Conservation (phyloP, 2,329 filamentous ascomycete genomes). For the Neopestalotiopsis sp. region DNA sequence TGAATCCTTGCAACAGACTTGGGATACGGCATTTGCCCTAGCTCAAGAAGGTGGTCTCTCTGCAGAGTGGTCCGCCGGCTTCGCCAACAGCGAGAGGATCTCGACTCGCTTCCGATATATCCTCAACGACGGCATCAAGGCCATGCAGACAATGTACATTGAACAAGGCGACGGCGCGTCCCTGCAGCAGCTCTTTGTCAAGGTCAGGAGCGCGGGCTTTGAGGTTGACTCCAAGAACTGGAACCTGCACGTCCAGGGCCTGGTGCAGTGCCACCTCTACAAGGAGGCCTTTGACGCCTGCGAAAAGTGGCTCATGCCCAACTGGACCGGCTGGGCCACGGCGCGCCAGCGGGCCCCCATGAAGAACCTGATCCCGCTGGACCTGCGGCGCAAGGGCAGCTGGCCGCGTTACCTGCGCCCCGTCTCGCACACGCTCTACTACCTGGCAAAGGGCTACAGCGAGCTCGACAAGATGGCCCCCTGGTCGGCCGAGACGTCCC, state of each 20-base stretch:
- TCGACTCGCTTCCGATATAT: slow-evolving; percentile 59
- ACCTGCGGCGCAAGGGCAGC: slow-evolving; percentile 44
- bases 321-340: slow-evolving; percentile 75
- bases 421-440: slow-evolving; percentile 51
- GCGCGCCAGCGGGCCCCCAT: slow-evolving; percentile 35
- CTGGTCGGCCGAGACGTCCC: slow-evolving; percentile 54
- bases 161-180: slow-evolving; percentile 48
- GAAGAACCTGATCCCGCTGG: slow-evolving; percentile 39
- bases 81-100: slow-evolving; percentile 44
- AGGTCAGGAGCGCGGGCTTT: slow-evolving; percentile 72
- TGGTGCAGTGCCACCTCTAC: slow-evolving; percentile 65
- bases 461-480: slow-evolving; percentile 52
- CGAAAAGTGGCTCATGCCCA: slow-evolving; percentile 78
- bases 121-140: slow-evolving; percentile 53
- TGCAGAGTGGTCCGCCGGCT: slow-evolving; percentile 28
- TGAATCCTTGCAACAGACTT: slow-evolving; percentile 67
- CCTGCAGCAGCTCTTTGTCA: slow-evolving; percentile 56
- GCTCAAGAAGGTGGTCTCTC: slow-evolving; percentile 51
- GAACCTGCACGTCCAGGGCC: slow-evolving; percentile 76
- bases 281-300: slow-evolving; percentile 75
- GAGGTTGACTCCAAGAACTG: slow-evolving; percentile 77
- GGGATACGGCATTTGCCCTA: slow-evolving; percentile 65
- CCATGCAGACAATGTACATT: slow-evolving; percentile 53
- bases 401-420: slow-evolving; percentile 46
- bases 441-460: slow-evolving; percentile 56